phyloP scores from a whole-genome alignment of 345 rosid genomes.

The Stellera chamaejasme region DNA sequence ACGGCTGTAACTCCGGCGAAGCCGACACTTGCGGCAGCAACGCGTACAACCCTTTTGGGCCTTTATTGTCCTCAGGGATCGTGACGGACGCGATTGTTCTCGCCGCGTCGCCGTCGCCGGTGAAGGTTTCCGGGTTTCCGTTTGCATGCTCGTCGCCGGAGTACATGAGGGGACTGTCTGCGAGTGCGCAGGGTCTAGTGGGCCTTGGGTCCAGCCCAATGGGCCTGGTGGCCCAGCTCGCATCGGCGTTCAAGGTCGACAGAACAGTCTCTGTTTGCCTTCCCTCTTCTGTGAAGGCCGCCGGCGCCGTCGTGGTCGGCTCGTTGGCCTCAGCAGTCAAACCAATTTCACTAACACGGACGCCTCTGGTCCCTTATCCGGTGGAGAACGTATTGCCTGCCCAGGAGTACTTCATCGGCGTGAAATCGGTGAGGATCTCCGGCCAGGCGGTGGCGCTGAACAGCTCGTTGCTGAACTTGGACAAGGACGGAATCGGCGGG shows the following conservation, averaged over 20 bases:
- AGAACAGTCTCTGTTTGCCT: slow-evolving; percentile 13
- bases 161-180: neutral
- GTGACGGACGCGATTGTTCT: no score
- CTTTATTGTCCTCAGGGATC: no score
- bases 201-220: slow-evolving; percentile 7
- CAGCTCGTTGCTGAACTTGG: slow-evolving; percentile 2
- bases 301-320: slow-evolving; percentile 15
- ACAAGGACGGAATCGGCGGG: slow-evolving; percentile 8
- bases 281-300: slow-evolving; percentile 11
- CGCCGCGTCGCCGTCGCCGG: no score
- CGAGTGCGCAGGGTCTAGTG: neutral
- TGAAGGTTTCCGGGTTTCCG: no score
- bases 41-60: no score
- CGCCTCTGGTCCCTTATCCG: slow-evolving; percentile 12
- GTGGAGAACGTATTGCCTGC: slow-evolving; percentile 1
- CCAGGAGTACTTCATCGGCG: slow-evolving; percentile 20
- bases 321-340: neutral
- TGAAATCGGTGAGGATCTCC: slow-evolving; percentile 15
- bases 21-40: no score
- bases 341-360: slow-evolving; percentile 6
- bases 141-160: neutral
- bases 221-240: slow-evolving; percentile 6
- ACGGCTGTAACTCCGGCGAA: no score
- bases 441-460: slow-evolving; percentile 5
- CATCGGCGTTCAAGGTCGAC: neutral